Percentiles rank a stretch among this genome's conserved stretches.
Evolutionary conservation across 371 early-diverging fungal species (phyloP).

Genomic region (Mortierella sp.): DNA sequence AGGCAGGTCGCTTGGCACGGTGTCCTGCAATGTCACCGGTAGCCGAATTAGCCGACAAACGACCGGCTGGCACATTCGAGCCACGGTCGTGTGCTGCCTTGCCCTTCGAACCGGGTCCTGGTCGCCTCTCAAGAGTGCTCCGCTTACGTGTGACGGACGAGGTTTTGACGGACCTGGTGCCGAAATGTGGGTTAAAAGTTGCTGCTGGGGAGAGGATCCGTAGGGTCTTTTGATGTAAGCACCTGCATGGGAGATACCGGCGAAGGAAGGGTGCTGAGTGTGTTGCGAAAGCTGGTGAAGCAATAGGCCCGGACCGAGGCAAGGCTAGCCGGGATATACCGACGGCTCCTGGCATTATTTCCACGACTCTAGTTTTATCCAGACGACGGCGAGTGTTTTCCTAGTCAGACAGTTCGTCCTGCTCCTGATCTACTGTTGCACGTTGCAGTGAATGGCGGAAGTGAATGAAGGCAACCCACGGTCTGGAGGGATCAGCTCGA

Average conservation of each 20-base stretch:
- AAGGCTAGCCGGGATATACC: conserved; percentile 33
- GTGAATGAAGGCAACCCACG: not conserved
- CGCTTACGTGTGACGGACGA: not conserved
- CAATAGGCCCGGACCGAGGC: not conserved
- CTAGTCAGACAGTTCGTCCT: not conserved
- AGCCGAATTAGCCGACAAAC: not conserved
- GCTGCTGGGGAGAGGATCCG: not conserved
- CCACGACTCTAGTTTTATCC: not conserved
- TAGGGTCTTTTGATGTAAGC: not conserved
- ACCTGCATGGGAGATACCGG: not conserved
- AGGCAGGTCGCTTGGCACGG: conserved; percentile 18
- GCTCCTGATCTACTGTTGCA: not conserved
- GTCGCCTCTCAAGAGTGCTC: not conserved
- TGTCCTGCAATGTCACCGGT: not conserved
- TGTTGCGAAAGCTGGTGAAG: not conserved
- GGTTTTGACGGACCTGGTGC: conserved; percentile 2
- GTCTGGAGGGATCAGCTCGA: not conserved
- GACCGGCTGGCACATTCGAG: not conserved
- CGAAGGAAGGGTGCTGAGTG: not conserved
- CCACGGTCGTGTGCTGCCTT: not conserved
- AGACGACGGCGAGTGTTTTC: not conserved
- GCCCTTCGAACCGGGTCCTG: not conserved
- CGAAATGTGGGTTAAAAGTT: not conserved
- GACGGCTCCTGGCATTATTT: conserved; percentile 43
- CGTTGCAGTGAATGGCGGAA: not conserved